Evolutionary conservation across 2,329 filamentous ascomycete genomes (phyloP), one percentile per base, ranked within the genome.

Genomic region (Tolypocladium ophioglossoides): DNA sequence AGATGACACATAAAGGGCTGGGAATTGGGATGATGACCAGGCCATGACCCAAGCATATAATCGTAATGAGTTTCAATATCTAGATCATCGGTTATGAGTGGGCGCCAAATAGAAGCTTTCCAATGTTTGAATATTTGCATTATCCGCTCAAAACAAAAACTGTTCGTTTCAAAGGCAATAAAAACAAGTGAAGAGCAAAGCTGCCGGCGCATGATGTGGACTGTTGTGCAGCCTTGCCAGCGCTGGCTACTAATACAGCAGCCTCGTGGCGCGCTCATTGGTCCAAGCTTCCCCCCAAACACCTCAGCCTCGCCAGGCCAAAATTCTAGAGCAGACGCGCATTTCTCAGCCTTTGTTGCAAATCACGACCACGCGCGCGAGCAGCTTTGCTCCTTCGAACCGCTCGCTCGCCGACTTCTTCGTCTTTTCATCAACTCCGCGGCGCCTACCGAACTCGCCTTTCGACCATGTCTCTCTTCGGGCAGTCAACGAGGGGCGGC

Each of bases 381-480:
- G 52, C 54, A 49, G 39, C 38, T 54, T 52, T 50, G 37, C 53
- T 50, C 52, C 1, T 54, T 39, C 44, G 12, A 10, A 27, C 55
- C n/a, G 48, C 40, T 56, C 32, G 51, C 38, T 55, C 51, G 48
- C 30, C 54, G 12, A 44, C 38, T 38, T 24, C 27, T 32, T 3
- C 16, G 8, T 20, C 24, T n/a, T 27, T 6, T 6, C 1, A 2
- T 16, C 34, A 16, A 14, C 18, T 47, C 44, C 44, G 44, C 27
- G 18, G 27, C 27, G 44, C 18, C 16, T 20, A n/a, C 6, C 18
- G 20, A 40, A 30, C 30, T 34, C 41, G 49, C 35, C 47, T 50
- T 10, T 39, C 51, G 50, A 56, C 54, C 58, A 70, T 70, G 68
- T 67, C 68, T 55, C 61, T 70, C 57, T 71, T 72, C 54, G 68